These are phyloP conservation scores for Chytriomyces confervae DNA, from an alignment of 192 early-diverging fungal species.

Conservation along the genomic window DNA sequence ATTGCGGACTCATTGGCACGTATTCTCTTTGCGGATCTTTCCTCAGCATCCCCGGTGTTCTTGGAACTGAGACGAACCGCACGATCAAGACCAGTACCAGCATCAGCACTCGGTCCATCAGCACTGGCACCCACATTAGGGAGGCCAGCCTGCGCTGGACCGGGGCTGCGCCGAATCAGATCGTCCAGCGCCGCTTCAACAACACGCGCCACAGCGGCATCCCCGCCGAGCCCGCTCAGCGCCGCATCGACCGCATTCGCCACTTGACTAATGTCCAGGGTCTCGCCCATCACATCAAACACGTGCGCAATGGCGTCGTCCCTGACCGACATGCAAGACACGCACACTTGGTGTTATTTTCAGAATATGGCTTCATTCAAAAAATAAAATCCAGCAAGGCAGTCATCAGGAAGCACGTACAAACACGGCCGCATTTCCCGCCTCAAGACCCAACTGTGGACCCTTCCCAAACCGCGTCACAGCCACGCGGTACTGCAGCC, in stretches of 20 bases:
- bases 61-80: neutral
- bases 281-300: neutral
- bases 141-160: too few relatives aligned
- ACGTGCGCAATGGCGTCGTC: neutral
- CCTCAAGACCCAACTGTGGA: neutral
- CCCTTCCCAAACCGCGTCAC: conserved; percentile 1
- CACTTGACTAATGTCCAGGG: neutral
- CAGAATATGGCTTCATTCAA: neutral
- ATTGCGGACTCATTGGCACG: neutral
- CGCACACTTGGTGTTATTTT: neutral
- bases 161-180: too few relatives aligned
- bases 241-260: neutral
- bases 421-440: neutral
- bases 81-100: neutral
- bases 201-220: neutral
- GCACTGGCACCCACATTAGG: neutral
- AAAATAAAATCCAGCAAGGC: neutral
- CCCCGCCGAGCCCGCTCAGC: neutral
- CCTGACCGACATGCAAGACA: neutral
- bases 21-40: neutral
- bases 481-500: conserved; percentile 15
- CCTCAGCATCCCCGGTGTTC: neutral
- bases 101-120: neutral
- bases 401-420: neutral
- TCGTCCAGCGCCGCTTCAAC: neutral